Evolutionary conservation across 2,329 filamentous ascomycete genomes (phyloP), one percentile per base, ranked within the genome.

Genomic region (Leptographium galeiforme): DNA sequence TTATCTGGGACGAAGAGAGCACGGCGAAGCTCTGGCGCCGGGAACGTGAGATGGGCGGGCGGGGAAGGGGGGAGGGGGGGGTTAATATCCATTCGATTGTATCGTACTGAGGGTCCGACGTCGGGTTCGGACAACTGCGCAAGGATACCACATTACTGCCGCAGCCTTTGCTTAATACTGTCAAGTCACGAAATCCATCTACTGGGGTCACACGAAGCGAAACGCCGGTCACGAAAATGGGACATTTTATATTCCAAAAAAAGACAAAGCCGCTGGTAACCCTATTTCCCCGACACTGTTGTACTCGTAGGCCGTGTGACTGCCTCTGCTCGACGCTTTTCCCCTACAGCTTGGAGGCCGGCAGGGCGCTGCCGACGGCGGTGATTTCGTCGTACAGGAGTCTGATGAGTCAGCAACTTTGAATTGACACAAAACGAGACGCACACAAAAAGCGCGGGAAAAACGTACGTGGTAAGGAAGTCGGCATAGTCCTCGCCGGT

Each of bases 401-500:
- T 51, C 85, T 93, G 57, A 51, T n/a, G 25, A 34, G 59, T 64
- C 51, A 61, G 56, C 18, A 47, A 56, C 44, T n/a, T n/a, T n/a
- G n/a, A n/a, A n/a, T n/a, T n/a, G 13, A 19, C 18, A 12, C 12
- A 12, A 12, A 14, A n/a, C 14, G 19, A 14, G 30, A 10, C 10
- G 34, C 52, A 25, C 51, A 46, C 40, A 30, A 16, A 33, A 33
- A 18, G 11, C 32, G 41, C n/a, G 41, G 13, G 14, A 52, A 45
- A 4, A 51, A 73, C 84, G 77, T 74, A 88, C 83, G 73, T 72
- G 8, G 89, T 96, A 73, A 98, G 71, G 74, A 97, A 97, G 69
- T 98, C 93, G 13, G 90, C 89, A 68, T 97, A 97, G 61, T 96
- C 90, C 75, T 97, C 93, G 54, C 93, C 93, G 4, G 91, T 97